Base-by-base conservation (phyloP, 2,329 filamentous ascomycete genomes). In the Ophidiomyces ophidiicola region DNA sequence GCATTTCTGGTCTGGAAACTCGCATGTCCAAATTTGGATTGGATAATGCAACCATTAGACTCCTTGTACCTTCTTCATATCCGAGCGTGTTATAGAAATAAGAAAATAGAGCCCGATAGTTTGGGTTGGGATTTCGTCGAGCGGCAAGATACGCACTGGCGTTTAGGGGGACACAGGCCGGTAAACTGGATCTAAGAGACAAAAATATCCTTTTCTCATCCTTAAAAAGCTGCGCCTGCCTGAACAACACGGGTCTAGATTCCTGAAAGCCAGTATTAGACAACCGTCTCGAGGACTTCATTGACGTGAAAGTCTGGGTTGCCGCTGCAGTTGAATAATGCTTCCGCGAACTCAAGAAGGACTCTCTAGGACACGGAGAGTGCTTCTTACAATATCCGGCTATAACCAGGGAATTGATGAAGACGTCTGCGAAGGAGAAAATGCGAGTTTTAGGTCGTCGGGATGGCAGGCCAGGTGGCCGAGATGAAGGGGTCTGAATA, bases 301-400 rank as follows among this genome's bases (percentile, higher is more conserved):
- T 4, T 15, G 32, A 28, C 6, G 18, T 24, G 11, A 29, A 3
- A 4, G 8, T 18, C 18, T 23, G 21, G 50, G 52, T 11, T 58
- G 12, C 8, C 14, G 15, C 29, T 32, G 41, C 17, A 24, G 26
- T 25, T 5, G 33, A 31, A 6, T 17, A 20, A 17, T 11, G 29
- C 17, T 36, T 15, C 6, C 52, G 36, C 14, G 54, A 26, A 26
- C 51, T 56, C 12, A 52, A 52, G 5, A 60, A 24, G 6, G 59
- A 23, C 8, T 52, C 33, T 55, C 59, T 48, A 29, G 43, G 46
- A 36, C 49, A 50, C 36, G 57, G 59, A 17, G 62, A 58, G 50
- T 74, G 71, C 34, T 64, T 55, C 44, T 56, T 58, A 52, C 71
- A 75, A 33, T 65, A 64, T 29, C 64, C 64, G 35, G 71, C 71